Percentiles rank a stretch among this genome's conserved stretches.
These are phyloP conservation scores for Aspergillus tanneri DNA, from an alignment of 2,329 filamentous ascomycete species.

Conservation along the genomic window DNA sequence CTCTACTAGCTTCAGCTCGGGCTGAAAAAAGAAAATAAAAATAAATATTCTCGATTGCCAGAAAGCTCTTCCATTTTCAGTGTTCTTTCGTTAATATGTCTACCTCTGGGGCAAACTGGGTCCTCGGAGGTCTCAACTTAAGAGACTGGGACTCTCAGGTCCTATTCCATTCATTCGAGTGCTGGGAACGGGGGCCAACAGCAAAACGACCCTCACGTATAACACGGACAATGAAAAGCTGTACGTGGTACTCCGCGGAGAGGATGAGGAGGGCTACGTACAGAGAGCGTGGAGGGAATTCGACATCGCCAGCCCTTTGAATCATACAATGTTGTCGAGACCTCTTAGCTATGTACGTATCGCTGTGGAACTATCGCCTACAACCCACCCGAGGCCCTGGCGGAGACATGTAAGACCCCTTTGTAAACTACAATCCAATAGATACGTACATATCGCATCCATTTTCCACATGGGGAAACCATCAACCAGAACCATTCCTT, in stretches of 20 bases:
- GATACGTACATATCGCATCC: too few relatives aligned
- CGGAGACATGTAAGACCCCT: too few relatives aligned
- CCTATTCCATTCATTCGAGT: not conserved
- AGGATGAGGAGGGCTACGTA: slow-evolving; percentile 72
- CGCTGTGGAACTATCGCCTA: too few relatives aligned
- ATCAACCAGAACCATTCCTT: not conserved
- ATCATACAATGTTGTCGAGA: slow-evolving; percentile 85
- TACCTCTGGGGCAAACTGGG: too few relatives aligned
- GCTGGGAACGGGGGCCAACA: slow-evolving; percentile 77
- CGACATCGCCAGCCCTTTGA: slow-evolving; percentile 78
- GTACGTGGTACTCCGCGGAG: slow-evolving; percentile 73
- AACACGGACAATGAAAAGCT: slow-evolving; percentile 56
- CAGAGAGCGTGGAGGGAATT: slow-evolving; percentile 91
- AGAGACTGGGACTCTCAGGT: not conserved
- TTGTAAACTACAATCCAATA: too few relatives aligned
- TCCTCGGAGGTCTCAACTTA: slow-evolving; percentile 58
- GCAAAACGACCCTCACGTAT: slow-evolving; percentile 77
- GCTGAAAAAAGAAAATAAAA: too few relatives aligned
- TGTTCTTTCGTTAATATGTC: too few relatives aligned
- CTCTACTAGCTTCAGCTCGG: too few relatives aligned
- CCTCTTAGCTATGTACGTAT: slow-evolving; percentile 71
- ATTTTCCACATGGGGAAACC: too few relatives aligned
- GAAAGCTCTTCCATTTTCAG: too few relatives aligned
- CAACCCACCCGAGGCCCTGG: too few relatives aligned
- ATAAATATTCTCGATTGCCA: too few relatives aligned